Percentiles rank a stretch among this genome's conserved stretches.
Evolutionary conservation across 345 rosid genomes (phyloP).

Genomic region (Tarenaya hassleriana): DNA sequence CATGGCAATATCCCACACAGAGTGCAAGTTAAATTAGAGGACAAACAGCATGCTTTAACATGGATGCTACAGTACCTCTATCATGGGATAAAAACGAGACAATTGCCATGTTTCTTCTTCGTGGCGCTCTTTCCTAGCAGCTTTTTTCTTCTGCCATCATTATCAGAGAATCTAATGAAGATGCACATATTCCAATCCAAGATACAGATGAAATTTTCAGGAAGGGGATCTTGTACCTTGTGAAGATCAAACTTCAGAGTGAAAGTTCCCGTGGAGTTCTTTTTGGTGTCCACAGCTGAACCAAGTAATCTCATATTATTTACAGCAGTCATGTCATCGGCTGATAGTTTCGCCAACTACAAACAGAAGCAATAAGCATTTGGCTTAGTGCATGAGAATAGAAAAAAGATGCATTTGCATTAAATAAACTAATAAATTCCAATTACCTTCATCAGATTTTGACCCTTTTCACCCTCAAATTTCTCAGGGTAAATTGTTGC

Average conservation of each 20-base stretch:
- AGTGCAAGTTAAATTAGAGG: no score
- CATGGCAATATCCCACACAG: no score
- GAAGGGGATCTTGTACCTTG: slow-evolving; percentile 48
- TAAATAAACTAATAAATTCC: not conserved
- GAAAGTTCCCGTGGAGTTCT: slow-evolving; percentile 54
- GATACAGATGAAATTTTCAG: not conserved
- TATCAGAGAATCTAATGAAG: slow-evolving; percentile 13
- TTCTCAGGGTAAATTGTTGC: slow-evolving; percentile 93
- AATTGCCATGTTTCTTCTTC: slow-evolving; percentile 83
- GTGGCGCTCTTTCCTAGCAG: slow-evolving; percentile 79
- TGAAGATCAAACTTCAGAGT: slow-evolving; percentile 89
- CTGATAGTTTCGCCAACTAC: slow-evolving; percentile 76
- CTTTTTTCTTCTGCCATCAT: slow-evolving; percentile 73
- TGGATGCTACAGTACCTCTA: slow-evolving; percentile 50
- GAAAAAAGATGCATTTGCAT: slow-evolving; percentile 6
- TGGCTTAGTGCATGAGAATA: slow-evolving; percentile 7
- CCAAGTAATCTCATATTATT: slow-evolving; percentile 86
- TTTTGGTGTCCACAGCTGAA: slow-evolving; percentile 63
- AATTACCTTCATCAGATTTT: slow-evolving; percentile 82
- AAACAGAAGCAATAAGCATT: slow-evolving; percentile 18
- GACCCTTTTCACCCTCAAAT: slow-evolving; percentile 91
- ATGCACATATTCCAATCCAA: slow-evolving; percentile 11
- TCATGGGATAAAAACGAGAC: slow-evolving; percentile 91
- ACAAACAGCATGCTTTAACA: no score
- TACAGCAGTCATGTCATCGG: slow-evolving; percentile 88